Conservation (phyloP, 352 stramenopile species). For the Globisporangium apiculatum region DNA sequence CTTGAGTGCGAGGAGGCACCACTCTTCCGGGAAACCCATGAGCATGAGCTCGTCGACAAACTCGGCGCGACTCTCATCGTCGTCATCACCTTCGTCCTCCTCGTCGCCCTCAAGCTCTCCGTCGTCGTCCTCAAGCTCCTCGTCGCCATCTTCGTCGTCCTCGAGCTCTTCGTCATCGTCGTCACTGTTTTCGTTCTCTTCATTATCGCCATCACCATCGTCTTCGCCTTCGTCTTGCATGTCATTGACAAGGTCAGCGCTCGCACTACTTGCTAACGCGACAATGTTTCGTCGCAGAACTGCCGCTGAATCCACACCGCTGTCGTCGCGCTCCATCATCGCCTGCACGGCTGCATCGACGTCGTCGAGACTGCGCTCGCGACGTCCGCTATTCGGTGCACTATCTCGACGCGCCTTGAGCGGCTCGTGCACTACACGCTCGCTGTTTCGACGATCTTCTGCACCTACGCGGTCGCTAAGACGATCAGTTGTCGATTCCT, state of each 20-base stretch:
- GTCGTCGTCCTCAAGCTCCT: constrained; percentile 24
- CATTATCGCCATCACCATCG: constrained; percentile 7
- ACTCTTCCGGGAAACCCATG: constrained; percentile 91
- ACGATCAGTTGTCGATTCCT: too few species aligned
- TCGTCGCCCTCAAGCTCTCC: constrained; percentile 35
- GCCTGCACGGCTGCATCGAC: not conserved
- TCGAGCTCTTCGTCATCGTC: constrained; percentile 12
- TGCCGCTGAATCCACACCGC: too few species aligned
- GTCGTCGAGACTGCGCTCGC: not conserved
- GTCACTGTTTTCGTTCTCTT: constrained; percentile 10
- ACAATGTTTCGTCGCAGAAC: too few species aligned
- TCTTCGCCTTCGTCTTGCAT: not conserved
- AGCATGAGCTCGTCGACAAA: constrained; percentile 90
- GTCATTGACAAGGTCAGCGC: not conserved
- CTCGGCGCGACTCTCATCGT: constrained; percentile 45
- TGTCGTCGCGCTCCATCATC: not conserved
- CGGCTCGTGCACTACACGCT: too few species aligned
- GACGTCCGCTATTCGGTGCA: not conserved
- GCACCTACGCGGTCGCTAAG: not conserved
- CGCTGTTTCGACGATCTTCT: not conserved
- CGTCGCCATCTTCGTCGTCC: constrained; percentile 15
- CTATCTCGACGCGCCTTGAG: not conserved
- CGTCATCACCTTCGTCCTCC: constrained; percentile 42
- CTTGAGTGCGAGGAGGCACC: constrained; percentile 87
- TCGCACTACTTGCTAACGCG: not conserved